A percentile compares a stretch with the other conserved stretches of the same genome.
Evolutionary conservation across 1,139 yeast species (phyloP).

Genomic region (Dujonia santamariae): DNA sequence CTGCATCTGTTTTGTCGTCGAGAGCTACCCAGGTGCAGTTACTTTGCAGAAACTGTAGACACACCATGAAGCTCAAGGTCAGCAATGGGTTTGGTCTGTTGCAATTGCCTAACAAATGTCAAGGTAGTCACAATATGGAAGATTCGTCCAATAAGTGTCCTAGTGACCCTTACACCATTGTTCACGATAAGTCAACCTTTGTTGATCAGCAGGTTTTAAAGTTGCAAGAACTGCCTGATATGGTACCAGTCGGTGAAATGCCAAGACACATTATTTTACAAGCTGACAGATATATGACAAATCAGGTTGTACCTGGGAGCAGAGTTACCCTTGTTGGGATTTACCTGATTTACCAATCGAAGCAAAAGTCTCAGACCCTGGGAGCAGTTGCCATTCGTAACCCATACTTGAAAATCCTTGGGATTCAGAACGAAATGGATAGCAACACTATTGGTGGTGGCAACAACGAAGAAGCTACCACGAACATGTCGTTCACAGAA

Average conservation of each 20-base stretch:
- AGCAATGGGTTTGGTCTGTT: conserved; percentile 79
- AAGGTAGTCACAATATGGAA: conserved; percentile 52
- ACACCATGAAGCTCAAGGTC: conserved; percentile 65
- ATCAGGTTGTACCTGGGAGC: conserved; percentile 92
- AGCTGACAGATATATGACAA: conserved; percentile 86
- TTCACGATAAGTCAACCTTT: conserved; percentile 88
- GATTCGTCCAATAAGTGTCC: conserved; percentile 70
- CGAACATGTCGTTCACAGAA: conserved; percentile 77
- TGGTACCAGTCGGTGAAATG: conserved; percentile 99
- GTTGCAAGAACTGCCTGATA: conserved; percentile 93
- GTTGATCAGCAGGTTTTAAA: conserved; percentile 94
- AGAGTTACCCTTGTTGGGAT: conserved; percentile 90
- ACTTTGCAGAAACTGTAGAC: conserved; percentile 87
- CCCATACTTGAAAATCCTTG: conserved; percentile 85
- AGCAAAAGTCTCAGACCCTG: conserved; percentile 43
- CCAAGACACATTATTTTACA: conserved; percentile 90
- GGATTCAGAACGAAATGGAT: conserved; percentile 80
- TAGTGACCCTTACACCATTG: conserved; percentile 86
- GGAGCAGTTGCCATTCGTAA: conserved; percentile 78
- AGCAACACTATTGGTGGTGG: conserved; percentile 56
- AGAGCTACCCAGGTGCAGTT: conserved; percentile 83
- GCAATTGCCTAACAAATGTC: conserved; percentile 73
- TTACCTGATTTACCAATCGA: conserved; percentile 79
- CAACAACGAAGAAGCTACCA: too few species aligned
- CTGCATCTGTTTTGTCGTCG: conserved; percentile 85